Evolutionary conservation across 2,329 filamentous ascomycete species (phyloP).

Genomic region (Penicillium sp.): DNA sequence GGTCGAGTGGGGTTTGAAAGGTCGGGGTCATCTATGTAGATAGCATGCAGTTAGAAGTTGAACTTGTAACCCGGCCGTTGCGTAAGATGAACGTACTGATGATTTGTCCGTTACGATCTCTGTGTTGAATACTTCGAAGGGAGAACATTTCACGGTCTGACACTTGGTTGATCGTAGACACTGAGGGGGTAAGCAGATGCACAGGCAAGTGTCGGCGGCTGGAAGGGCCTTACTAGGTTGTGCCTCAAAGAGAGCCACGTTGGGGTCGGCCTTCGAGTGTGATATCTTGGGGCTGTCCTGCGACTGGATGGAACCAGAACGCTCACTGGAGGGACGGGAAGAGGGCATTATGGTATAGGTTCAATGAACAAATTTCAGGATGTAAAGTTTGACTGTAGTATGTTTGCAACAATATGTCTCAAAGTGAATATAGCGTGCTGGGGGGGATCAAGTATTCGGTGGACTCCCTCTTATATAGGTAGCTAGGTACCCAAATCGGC

Average conservation of each 20-base stretch:
- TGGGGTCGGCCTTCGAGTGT: conserved; percentile 79
- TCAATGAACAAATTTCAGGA: background rate
- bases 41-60: conserved; percentile 8
- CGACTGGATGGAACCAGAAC: conserved; percentile 23
- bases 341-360: conserved; percentile 16
- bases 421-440: background rate
- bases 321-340: conserved; percentile 22
- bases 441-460: background rate
- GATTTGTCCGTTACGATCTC: conserved; percentile 67
- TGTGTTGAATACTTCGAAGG: conserved; percentile 71
- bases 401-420: background rate
- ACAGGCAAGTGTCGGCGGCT: background rate
- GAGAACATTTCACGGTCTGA: conserved; percentile 49
- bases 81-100: conserved; percentile 57
- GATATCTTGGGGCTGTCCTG: conserved; percentile 36
- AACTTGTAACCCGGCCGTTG: background rate
- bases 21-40: conserved; percentile 70
- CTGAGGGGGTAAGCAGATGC: conserved; percentile 16
- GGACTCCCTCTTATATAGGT: background rate
- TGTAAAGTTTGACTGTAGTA: background rate
- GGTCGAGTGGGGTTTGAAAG: conserved; percentile 82
- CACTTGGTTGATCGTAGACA: conserved; percentile 18
- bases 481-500: background rate
- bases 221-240: conserved; percentile 69
- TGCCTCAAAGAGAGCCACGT: conserved; percentile 73